Evolutionary conservation across 495 filamentous ascomycete genomes (phyloP), one percentile per base, ranked within the genome.

Genomic region (Tuber indicum): DNA sequence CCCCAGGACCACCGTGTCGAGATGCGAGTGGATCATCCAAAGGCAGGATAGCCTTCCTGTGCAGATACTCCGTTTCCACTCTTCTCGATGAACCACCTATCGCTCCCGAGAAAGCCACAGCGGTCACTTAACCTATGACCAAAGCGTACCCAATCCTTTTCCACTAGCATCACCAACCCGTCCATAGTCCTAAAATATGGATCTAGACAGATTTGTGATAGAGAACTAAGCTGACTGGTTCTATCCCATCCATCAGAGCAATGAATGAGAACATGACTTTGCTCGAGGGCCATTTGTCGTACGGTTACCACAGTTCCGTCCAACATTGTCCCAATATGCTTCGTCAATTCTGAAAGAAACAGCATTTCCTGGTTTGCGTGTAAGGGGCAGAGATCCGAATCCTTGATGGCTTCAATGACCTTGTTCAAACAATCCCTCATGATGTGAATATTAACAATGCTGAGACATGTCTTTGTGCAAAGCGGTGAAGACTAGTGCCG

Each of bases 181-280:
- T 97, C 94, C 71, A 99, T 85, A 10, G 96, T 99, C 43, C 96
- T 89, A 83, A 95, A 98, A 83, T 97, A 97, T 0, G 96, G 96
- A 82, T 99, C 96, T 7, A 99, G 88, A 84, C 96, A 94, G 66
- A 99, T 86, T 84, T 99, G 94, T 77, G 93, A 91, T 70, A 99
- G 85, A n/a, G 94, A 93, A 83, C 94, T 95, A 43, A 99, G 88
- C 85, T 99, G 96, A 82, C 93, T 93, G 19, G 96, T 99, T 45
- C 96, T 91, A 84, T 99, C 96, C 96, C 96, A 99, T 26, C 96
- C 96, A 85, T 99, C 96, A 3, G 95, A 98, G 83, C 96, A 99
- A 84, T 99, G 96, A 49, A 99, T 97, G 70, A 99, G 87, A 16
- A 96, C 96, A 84, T 99, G 94, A 17, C 93, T 96, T 81, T 97